phyloP scores from a whole-genome alignment of 768 basidiomycete species.

The Trametes cingulata region DNA sequence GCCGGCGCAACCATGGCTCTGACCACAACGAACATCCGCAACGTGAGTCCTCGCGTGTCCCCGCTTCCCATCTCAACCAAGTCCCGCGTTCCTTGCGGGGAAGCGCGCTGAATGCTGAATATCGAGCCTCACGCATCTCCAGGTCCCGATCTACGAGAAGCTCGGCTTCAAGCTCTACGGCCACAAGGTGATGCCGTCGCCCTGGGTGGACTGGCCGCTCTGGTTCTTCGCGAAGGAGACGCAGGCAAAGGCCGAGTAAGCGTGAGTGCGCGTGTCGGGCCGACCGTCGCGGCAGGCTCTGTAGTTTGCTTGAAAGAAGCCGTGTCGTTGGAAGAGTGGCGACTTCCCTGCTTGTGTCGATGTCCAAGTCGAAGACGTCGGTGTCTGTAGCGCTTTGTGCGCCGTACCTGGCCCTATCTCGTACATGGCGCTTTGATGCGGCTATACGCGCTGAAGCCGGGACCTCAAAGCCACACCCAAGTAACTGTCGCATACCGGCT shows the following conservation, averaged over 20 bases:
- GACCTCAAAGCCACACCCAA: too few species aligned
- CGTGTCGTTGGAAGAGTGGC: too few species aligned
- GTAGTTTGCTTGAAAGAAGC: too few species aligned
- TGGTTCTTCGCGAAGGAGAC: constrained; percentile 20
- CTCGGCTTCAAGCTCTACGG: constrained; percentile 19
- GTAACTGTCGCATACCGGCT: too few species aligned
- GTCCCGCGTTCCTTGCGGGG: too few species aligned
- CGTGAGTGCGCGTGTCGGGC: background rate
- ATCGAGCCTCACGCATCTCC: background rate
- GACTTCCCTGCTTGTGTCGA: too few species aligned
- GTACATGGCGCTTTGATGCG: too few species aligned
- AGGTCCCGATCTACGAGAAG: constrained; percentile 23
- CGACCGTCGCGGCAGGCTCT: background rate
- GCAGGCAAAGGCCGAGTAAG: background rate
- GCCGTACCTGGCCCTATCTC: too few species aligned
- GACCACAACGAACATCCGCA: constrained; percentile 13
- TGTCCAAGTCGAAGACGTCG: too few species aligned
- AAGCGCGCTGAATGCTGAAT: too few species aligned
- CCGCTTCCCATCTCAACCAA: background rate
- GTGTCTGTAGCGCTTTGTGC: too few species aligned
- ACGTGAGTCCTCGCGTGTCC: constrained; percentile 8
- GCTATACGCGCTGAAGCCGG: too few species aligned
- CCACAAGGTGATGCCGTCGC: constrained; percentile 17
- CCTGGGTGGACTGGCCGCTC: constrained; percentile 21
- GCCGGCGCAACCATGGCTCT: constrained; percentile 6